Base-by-base conservation (phyloP, 345 rosid genomes). In the Alliaria petiolata region DNA sequence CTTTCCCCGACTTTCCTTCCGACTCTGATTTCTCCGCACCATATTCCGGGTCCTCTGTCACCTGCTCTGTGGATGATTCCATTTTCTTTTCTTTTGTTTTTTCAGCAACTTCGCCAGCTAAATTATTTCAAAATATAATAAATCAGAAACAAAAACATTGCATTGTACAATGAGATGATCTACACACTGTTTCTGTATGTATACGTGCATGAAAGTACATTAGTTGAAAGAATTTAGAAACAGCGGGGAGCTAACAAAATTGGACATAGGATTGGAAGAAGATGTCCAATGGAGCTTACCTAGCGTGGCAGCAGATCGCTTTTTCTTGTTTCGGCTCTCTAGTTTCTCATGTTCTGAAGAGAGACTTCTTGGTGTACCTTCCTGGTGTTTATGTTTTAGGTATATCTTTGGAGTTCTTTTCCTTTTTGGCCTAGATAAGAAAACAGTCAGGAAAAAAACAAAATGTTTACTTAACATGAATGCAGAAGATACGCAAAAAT, bases 351-450 rank as follows among this genome's bases (percentile, higher is more conserved):
- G 68, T 51, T 80, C 84, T n/a, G n/a, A n/a, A 56, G 70, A 78
- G 45, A 75, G 76, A 65, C 65, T 77, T 75, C 68, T 82, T 68
- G 79, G 51, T 42, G 45, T 74, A 61, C 69, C 16, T 77, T 78
- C 77, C 44, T 43, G 45, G 19, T 66, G 72, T 43, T 52, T 36
- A 20, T 19, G 81, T 75, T 74, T 88, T 19, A 75, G 15, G 72
- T 76, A 78, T 75, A 85, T 91, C 89, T 84, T 91, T 36, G 96
- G 95, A 47, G 93, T 95, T 85, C 97, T 85, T 86, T 84, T 88
- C 50, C 88, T 84, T 80, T 88, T 89, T 39, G 78, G 82, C 70
- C 98, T 95, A 56, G 52, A 60, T 70, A 54, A 19, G 36, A 62
- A 42, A 57, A 49, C 30, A 59, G 64, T 43, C 55, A n/a, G 4